These are phyloP conservation scores for Ogataea nitratoaversa DNA, from an alignment of 805 yeast species.

Conservation along the genomic window DNA sequence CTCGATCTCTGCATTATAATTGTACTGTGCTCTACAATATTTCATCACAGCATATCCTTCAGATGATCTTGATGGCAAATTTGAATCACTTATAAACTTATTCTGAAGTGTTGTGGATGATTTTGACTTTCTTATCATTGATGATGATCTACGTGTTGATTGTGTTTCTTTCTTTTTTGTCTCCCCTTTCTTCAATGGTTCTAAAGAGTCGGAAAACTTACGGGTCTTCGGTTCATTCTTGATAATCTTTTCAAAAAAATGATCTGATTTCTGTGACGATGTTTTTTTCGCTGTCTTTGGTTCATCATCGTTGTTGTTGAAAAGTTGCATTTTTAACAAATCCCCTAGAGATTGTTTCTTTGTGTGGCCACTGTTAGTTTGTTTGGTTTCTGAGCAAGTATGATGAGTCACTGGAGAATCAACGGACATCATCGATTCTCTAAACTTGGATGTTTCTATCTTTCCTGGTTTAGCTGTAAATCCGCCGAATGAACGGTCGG, in stretches of 20 bases:
- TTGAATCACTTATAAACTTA: slow-evolving; percentile 19
- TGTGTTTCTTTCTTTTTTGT: not conserved
- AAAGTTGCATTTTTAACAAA: not conserved
- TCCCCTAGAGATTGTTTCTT: not conserved
- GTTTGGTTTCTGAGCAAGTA: slow-evolving; percentile 1
- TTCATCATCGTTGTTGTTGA: not conserved
- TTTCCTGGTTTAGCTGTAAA: slow-evolving; percentile 37
- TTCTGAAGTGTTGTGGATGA: slow-evolving; percentile 25
- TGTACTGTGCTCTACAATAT: slow-evolving; percentile 53
- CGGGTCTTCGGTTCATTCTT: not conserved
- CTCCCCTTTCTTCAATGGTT: not conserved
- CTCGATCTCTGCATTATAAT: slow-evolving; percentile 55
- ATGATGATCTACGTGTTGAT: slow-evolving; percentile 5
- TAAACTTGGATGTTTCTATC: slow-evolving; percentile 37
- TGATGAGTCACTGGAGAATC: too few species aligned
- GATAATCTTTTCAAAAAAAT: slow-evolving; percentile 6
- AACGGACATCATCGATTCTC: slow-evolving; percentile 30
- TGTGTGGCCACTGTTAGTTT: not conserved
- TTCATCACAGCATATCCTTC: slow-evolving; percentile 52
- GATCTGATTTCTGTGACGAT: not conserved
- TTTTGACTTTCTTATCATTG: slow-evolving; percentile 24
- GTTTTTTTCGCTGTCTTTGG: not conserved
- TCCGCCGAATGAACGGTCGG: slow-evolving; percentile 35
- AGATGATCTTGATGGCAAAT: slow-evolving; percentile 43
- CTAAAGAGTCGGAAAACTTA: slow-evolving; percentile 1